Percentiles rank a stretch among this genome's conserved stretches.
Evolutionary conservation across 2,329 filamentous ascomycete species (phyloP).

Genomic region (Arthrocladium fulminans): DNA sequence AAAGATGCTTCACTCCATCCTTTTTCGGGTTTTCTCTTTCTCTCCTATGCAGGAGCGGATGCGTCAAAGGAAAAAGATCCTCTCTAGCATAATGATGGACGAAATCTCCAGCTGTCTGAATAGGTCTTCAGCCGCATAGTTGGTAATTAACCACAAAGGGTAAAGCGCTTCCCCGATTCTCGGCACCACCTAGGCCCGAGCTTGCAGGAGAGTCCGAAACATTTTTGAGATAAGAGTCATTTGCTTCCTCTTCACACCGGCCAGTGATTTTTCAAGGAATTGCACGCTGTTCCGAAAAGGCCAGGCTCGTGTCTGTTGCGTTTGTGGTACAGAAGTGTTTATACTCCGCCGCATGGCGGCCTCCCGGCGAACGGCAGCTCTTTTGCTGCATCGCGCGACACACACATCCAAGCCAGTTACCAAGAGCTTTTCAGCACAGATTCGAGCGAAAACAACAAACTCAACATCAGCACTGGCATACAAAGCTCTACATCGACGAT

Average conservation of each 20-base stretch:
- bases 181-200: neutral
- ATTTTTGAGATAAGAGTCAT: neutral
- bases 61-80: too few species aligned
- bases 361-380: constrained; percentile 5
- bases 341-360: constrained; percentile 5
- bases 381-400: constrained; percentile 7
- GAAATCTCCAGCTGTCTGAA: too few species aligned
- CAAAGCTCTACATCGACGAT: constrained; percentile 89
- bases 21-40: too few species aligned
- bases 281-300: too few species aligned
- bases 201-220: neutral
- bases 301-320: too few species aligned
- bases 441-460: constrained; percentile 32
- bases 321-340: neutral
- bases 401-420: constrained; percentile 9
- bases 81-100: too few species aligned
- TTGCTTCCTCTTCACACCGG: neutral
- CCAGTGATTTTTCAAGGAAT: too few species aligned
- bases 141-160: neutral
- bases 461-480: constrained; percentile 93
- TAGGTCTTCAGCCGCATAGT: too few species aligned
- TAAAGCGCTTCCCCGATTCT: neutral
- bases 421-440: constrained; percentile 12
- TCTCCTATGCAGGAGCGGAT: too few species aligned
- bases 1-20: too few species aligned